Percentiles rank a stretch among this genome's conserved stretches.
Conservation (phyloP, 495 filamentous ascomycete genomes). For the Podospora didyma region DNA sequence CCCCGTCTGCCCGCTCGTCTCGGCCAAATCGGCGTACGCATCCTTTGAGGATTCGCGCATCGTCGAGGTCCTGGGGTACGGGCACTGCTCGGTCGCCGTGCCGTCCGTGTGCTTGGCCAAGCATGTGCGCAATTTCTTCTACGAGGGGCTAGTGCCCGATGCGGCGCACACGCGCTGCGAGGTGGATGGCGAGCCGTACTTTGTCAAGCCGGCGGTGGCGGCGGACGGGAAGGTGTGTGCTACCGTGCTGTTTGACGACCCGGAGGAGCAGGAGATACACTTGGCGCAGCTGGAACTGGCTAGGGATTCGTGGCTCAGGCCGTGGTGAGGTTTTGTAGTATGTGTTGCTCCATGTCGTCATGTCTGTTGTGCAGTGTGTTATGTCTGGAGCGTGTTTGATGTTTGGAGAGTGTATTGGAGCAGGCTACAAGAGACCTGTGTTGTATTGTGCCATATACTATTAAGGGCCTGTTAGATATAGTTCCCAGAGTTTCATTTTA, state of each 20-base stretch:
- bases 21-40: conserved; percentile 33
- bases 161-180: conserved; percentile 31
- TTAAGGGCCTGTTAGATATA: no score
- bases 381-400: no score
- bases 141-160: conserved; percentile 35
- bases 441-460: no score
- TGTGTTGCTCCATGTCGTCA: no score
- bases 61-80: conserved; percentile 42
- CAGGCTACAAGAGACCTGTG: no score
- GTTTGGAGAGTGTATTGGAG: no score
- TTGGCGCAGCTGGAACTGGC: conserved; percentile 28
- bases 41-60: conserved; percentile 37
- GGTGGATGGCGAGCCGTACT: conserved; percentile 29
- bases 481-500: no score
- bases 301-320: conserved; percentile 14
- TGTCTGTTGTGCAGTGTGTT: no score
- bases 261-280: conserved; percentile 22
- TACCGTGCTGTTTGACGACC: conserved; percentile 4
- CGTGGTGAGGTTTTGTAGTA: not conserved
- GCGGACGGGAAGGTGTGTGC: conserved; percentile 9
- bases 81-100: conserved; percentile 40
- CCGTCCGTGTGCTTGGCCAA: conserved; percentile 35
- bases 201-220: conserved; percentile 24
- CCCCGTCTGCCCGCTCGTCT: conserved; percentile 40
- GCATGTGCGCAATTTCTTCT: conserved; percentile 34